Evolutionary conservation across 1,284 basidiomycete species (phyloP).

Genomic region (Trametes pubescens): DNA sequence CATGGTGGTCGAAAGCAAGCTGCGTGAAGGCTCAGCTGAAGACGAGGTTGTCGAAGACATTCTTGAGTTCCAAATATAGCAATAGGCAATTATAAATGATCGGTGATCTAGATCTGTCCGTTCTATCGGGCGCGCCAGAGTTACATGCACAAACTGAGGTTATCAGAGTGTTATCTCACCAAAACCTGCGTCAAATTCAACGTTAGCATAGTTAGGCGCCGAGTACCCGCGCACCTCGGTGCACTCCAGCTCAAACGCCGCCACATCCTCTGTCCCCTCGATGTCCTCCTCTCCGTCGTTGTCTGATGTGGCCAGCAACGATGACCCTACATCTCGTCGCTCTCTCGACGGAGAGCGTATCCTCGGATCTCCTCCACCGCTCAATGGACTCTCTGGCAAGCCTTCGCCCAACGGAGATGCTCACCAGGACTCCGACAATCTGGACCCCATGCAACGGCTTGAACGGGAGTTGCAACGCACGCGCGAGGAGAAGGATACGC

Average conservation of each 20-base stretch:
- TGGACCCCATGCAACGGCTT: conserved; percentile 61
- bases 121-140: neutral
- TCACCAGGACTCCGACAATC: conserved; percentile 36
- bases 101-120: conserved; percentile 15
- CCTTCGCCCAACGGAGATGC: conserved; percentile 34
- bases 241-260: conserved; percentile 12
- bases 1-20: conserved; percentile 1
- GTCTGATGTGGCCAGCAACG: conserved; percentile 32
- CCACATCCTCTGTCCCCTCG: conserved; percentile 19
- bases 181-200: neutral
- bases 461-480: conserved; percentile 67
- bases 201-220: neutral
- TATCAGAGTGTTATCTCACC: neutral
- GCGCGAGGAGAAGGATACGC: conserved; percentile 84
- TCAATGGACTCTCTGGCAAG: conserved; percentile 37
- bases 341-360: conserved; percentile 42
- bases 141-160: neutral
- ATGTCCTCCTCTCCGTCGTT: conserved; percentile 33
- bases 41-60: too few species aligned
- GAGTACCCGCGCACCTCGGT: too few species aligned
- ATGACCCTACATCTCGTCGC: conserved; percentile 31
- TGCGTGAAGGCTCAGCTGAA: neutral
- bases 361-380: conserved; percentile 37
- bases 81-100: conserved; percentile 17
- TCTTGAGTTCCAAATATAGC: conserved; percentile 11